Conservation (phyloP, 306 rosid genomes). For the Vigna radiata region DNA sequence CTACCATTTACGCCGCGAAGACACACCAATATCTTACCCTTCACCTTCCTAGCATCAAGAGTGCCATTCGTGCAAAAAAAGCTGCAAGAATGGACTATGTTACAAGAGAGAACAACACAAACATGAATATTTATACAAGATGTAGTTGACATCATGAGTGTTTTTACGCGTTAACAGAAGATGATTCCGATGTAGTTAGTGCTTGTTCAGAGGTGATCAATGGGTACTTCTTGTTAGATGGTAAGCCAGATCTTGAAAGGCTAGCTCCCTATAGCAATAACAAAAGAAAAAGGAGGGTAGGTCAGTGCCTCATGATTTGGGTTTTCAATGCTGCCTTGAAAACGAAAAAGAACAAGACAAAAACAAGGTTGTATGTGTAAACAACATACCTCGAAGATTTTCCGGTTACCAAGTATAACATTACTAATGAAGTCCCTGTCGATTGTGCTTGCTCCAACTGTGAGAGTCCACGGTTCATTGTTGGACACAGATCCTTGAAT, state of each 20-base stretch:
- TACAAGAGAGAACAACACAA: neutral
- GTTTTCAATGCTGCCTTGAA: too few species aligned
- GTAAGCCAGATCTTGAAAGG: slow-evolving; percentile 53
- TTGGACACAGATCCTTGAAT: slow-evolving; percentile 1
- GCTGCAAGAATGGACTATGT: slow-evolving; percentile 44
- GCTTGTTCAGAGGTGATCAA: slow-evolving; percentile 54
- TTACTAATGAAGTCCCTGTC: slow-evolving; percentile 54
- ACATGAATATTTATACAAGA: neutral
- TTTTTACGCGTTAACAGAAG: slow-evolving; percentile 49
- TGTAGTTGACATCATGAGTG: neutral
- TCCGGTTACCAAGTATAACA: slow-evolving; percentile 60
- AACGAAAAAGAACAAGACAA: too few species aligned
- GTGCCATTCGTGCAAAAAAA: slow-evolving; percentile 41
- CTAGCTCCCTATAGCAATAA: slow-evolving; percentile 62
- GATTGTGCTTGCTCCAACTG: slow-evolving; percentile 82
- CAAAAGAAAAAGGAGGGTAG: neutral
- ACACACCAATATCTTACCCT: slow-evolving; percentile 73
- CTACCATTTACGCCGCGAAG: slow-evolving; percentile 45
- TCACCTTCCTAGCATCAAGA: slow-evolving; percentile 62
- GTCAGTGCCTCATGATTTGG: neutral
- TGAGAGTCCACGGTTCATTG: slow-evolving; percentile 65
- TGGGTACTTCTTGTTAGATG: slow-evolving; percentile 55
- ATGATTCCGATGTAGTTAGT: neutral
- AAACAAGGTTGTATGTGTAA: too few species aligned
- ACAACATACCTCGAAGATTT: slow-evolving; percentile 46